Conservation (phyloP, 2,329 filamentous ascomycete species). For the Ophiocordyceps camponoti-floridani region DNA sequence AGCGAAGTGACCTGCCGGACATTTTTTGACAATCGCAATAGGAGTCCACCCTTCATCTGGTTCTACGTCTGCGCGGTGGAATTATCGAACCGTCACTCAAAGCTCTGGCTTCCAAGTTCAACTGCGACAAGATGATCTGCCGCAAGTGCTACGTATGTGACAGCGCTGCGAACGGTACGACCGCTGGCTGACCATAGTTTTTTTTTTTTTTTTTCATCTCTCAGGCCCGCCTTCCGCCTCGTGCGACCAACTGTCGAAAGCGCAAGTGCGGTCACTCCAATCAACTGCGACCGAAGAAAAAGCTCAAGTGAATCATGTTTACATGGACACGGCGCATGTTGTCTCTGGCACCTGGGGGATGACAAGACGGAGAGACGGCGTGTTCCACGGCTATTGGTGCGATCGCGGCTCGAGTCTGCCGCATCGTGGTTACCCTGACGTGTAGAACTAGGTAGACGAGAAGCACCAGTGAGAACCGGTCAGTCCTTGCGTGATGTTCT, state of each 20-base stretch:
- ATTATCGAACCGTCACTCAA: conserved; percentile 99
- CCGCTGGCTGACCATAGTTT: background rate
- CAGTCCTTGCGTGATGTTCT: too few species aligned
- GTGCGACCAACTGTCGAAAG: conserved; percentile 99
- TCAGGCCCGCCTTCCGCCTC: conserved; percentile 72
- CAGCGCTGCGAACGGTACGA: background rate
- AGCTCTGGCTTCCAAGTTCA: conserved; percentile 97
- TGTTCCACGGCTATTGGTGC: too few species aligned
- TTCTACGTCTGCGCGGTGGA: conserved; percentile 97
- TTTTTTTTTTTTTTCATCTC: background rate
- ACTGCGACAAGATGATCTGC: conserved; percentile 99
- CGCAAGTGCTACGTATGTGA: conserved; percentile 96
- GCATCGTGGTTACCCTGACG: too few species aligned
- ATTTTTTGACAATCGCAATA: conserved; percentile 14
- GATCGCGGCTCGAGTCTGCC: too few species aligned
- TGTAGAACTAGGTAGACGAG: too few species aligned
- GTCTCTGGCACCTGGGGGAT: conserved; percentile 9
- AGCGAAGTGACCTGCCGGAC: conserved; percentile 11
- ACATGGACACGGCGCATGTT: conserved; percentile 26
- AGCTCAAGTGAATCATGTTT: conserved; percentile 59
- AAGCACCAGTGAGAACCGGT: too few species aligned
- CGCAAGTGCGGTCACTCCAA: conserved; percentile 99
- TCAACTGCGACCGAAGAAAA: conserved; percentile 99
- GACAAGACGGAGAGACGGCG: too few species aligned
- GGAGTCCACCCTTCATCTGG: conserved; percentile 96